Evolutionary conservation across 2,329 filamentous ascomycete species (phyloP).

Genomic region (Sarocladium strictum): DNA sequence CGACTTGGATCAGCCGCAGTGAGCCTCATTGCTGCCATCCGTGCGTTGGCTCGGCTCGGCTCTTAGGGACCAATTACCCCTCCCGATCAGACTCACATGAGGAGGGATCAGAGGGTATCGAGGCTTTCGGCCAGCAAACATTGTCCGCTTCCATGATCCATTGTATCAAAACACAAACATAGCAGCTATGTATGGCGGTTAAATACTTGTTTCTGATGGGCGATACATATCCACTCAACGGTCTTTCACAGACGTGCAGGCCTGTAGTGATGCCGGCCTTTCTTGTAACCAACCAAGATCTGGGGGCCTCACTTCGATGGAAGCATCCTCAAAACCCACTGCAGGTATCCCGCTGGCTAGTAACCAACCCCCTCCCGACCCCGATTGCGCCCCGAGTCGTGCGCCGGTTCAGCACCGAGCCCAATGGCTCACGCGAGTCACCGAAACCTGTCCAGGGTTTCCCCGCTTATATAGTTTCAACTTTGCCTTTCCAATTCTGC

Average conservation of each 20-base stretch:
- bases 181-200: too few species aligned
- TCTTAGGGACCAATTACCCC: not conserved
- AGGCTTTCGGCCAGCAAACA: too few species aligned
- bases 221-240: too few species aligned
- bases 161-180: too few species aligned
- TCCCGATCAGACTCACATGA: not conserved
- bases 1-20: not conserved
- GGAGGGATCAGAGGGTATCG: not conserved
- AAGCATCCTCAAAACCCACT: not conserved
- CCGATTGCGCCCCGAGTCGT: not conserved
- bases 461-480: not conserved
- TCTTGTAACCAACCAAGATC: too few species aligned
- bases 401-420: not conserved
- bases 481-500: not conserved
- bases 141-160: too few species aligned
- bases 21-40: constrained; percentile 4
- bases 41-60: constrained; percentile 1
- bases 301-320: not conserved
- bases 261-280: too few species aligned
- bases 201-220: too few species aligned
- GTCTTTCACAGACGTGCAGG: too few species aligned
- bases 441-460: not conserved
- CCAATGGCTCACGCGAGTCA: not conserved
- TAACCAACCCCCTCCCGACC: not conserved
- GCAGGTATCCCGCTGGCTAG: not conserved